These are phyloP conservation scores for Syncephalastrum sp. DNA, from an alignment of 371 early-diverging fungal species.

Conservation along the genomic window DNA sequence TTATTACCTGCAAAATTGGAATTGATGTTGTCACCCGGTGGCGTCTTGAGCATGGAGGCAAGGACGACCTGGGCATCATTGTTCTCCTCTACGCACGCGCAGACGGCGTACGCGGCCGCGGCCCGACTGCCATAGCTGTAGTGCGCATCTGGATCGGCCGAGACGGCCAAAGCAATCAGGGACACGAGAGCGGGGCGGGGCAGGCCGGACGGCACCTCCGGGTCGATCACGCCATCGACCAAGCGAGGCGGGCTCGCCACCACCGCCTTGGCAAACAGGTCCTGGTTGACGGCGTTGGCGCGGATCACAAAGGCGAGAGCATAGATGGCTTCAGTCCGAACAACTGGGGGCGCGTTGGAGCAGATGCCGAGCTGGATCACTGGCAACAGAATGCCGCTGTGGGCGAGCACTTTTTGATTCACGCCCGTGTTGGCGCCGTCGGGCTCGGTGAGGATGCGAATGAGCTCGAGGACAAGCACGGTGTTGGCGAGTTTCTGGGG, in stretches of 20 bases:
- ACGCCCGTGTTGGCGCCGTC: constrained; percentile 81
- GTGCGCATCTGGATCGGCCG: constrained; percentile 33
- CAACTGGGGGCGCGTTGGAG: constrained; percentile 59
- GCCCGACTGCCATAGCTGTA: constrained; percentile 68
- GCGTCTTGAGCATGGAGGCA: constrained; percentile 81
- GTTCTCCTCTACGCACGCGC: constrained; percentile 75
- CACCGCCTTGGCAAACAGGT: constrained; percentile 57
- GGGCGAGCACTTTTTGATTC: constrained; percentile 88
- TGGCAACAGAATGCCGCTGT: constrained; percentile 71
- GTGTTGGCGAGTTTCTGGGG: constrained; percentile 86
- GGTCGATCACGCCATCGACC: constrained; percentile 26
- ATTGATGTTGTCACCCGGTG: constrained; percentile 68
- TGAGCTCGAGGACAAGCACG: constrained; percentile 76
- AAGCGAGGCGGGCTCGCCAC: constrained; percentile 44
- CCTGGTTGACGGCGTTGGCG: constrained; percentile 75
- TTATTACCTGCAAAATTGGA: constrained; percentile 30
- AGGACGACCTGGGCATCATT: constrained; percentile 84
- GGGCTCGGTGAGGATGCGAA: constrained; percentile 86
- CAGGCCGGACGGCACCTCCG: constrained; percentile 12
- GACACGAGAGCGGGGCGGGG: constrained; percentile 63
- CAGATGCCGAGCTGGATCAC: constrained; percentile 63
- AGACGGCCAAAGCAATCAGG: constrained; percentile 61
- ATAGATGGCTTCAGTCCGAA: constrained; percentile 74
- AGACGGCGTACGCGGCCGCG: constrained; percentile 73
- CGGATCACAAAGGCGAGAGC: constrained; percentile 83